Conservation (phyloP, 257 asterid species). For the Echium plantagineum region DNA sequence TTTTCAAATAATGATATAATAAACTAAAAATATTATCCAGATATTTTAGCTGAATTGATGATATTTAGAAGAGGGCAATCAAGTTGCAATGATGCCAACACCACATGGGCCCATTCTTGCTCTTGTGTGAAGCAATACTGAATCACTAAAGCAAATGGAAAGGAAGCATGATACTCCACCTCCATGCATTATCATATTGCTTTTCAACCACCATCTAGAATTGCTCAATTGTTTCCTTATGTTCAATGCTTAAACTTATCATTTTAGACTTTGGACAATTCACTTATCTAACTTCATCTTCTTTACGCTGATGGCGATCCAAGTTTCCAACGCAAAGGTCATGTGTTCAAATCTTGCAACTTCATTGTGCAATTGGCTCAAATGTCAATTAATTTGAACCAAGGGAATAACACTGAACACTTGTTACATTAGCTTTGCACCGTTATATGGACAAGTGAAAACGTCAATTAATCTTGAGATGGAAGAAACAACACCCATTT, state of each 20-base stretch:
- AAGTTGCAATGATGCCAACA: slow-evolving; percentile 32
- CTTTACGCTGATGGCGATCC: too few species aligned
- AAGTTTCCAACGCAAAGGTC: too few species aligned
- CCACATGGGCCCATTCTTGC: slow-evolving; percentile 14
- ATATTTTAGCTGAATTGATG: slow-evolving; percentile 5
- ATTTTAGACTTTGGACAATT: background rate
- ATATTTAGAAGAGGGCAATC: slow-evolving; percentile 19
- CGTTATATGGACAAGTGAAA: too few species aligned
- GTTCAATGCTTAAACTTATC: slow-evolving; percentile 13
- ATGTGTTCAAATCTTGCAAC: too few species aligned
- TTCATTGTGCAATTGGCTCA: too few species aligned
- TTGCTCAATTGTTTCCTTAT: slow-evolving; percentile 53
- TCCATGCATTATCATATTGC: slow-evolving; percentile 7
- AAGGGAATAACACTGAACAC: too few species aligned
- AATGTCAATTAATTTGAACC: too few species aligned
- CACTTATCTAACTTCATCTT: background rate
- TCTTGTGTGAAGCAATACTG: background rate
- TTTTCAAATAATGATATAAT: too few species aligned
- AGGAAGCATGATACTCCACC: background rate
- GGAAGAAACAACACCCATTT: too few species aligned
- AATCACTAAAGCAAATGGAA: slow-evolving; percentile 5
- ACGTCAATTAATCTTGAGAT: too few species aligned
- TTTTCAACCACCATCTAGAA: slow-evolving; percentile 26
- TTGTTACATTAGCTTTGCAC: too few species aligned
- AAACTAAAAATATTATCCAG: background rate